phyloP scores from a whole-genome alignment of 192 early-diverging fungal genomes.

The Geosiphon pyriformis region DNA sequence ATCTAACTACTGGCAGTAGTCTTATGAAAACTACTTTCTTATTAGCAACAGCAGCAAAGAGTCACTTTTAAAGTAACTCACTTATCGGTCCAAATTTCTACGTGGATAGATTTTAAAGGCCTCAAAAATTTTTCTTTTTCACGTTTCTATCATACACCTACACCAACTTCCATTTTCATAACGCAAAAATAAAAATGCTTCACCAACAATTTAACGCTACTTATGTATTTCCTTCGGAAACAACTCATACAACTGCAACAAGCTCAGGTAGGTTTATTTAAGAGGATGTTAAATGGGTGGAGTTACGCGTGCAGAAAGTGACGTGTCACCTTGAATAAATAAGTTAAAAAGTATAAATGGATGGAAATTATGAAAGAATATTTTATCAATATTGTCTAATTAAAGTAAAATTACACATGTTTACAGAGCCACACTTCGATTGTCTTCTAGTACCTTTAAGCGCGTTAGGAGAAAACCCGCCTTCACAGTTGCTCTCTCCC shows the following conservation, averaged over 20 bases:
- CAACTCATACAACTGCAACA: neutral
- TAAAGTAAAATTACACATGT: too few relatives aligned
- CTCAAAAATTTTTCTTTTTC: constrained; percentile 16
- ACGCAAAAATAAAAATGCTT: constrained; percentile 6
- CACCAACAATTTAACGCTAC: constrained; percentile 7
- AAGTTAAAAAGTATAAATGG: too few relatives aligned
- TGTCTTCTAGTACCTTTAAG: neutral
- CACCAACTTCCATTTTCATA: neutral
- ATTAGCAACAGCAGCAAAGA: too few relatives aligned
- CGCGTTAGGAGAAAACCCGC: neutral
- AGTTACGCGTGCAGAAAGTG: neutral
- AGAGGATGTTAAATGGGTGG: neutral
- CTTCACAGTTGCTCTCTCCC: neutral
- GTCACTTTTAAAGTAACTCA: too few relatives aligned
- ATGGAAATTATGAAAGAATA: too few relatives aligned
- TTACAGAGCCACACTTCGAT: neutral
- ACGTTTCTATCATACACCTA: neutral
- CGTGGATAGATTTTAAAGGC: too few relatives aligned
- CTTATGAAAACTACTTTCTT: too few relatives aligned
- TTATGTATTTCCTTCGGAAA: neutral
- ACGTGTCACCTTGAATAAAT: neutral
- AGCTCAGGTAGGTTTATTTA: constrained; percentile 4
- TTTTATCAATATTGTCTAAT: too few relatives aligned
- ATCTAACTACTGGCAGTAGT: too few relatives aligned
- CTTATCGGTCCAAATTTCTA: too few relatives aligned